These are phyloP conservation scores for Lantana camara DNA, from an alignment of 257 asterid species.

Conservation along the genomic window DNA sequence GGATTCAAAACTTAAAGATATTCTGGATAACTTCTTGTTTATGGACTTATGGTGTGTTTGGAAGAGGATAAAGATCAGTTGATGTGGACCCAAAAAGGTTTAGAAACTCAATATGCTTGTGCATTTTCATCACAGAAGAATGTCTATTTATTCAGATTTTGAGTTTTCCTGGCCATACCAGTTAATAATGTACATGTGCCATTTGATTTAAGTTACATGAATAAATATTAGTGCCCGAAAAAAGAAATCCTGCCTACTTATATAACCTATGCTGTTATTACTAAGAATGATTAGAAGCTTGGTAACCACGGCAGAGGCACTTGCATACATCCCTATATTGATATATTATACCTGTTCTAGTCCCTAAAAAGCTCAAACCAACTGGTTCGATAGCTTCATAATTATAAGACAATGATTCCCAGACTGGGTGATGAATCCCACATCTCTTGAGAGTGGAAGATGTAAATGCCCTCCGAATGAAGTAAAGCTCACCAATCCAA, in stretches of 20 bases:
- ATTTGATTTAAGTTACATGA: neutral
- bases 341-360: constrained; percentile 13
- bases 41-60: constrained; percentile 1
- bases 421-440: neutral
- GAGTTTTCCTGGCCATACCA: constrained; percentile 5
- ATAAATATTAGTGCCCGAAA: neutral
- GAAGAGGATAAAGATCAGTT: constrained; percentile 16
- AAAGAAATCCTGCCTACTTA: neutral
- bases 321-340: neutral
- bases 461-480: neutral
- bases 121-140: neutral
- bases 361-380: constrained; percentile 24
- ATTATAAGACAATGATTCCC: neutral
- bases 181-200: constrained; percentile 6
- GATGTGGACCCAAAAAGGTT: no score
- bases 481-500: constrained; percentile 71
- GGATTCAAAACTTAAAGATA: neutral
- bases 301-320: constrained; percentile 6
- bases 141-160: neutral
- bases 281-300: constrained; percentile 7
- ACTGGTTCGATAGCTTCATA: neutral
- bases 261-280: constrained; percentile 1
- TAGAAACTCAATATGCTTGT: neutral
- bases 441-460: neutral
- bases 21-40: neutral